Conservation (phyloP, 2,329 filamentous ascomycete species). For the Aspergillus novoparasiticus region DNA sequence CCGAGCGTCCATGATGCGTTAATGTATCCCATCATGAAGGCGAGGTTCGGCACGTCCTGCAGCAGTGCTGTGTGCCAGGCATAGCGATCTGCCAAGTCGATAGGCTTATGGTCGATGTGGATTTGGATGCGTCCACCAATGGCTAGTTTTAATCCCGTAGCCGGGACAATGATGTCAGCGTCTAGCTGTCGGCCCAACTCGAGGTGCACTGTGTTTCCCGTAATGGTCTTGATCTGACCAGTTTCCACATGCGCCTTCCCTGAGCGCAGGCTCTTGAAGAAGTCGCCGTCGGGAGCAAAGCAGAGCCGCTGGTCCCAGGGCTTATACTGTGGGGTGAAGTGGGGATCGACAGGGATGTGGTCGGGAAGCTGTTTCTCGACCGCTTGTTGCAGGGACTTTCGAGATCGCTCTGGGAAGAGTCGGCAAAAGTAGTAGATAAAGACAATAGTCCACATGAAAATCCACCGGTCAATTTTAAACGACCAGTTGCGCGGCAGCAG, state of each 20-base stretch:
- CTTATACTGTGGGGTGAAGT: constrained; percentile 65
- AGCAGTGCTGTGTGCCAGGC: constrained; percentile 40
- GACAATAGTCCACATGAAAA: constrained; percentile 24
- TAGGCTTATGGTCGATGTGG: constrained; percentile 29
- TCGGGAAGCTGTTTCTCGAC: constrained; percentile 55
- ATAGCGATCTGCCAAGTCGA: constrained; percentile 29
- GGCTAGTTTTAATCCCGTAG: constrained; percentile 40
- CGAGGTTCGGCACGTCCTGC: constrained; percentile 41
- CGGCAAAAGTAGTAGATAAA: constrained; percentile 54
- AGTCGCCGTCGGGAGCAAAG: constrained; percentile 60
- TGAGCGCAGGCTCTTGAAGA: constrained; percentile 52
- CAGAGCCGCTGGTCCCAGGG: constrained; percentile 75
- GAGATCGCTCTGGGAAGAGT: constrained; percentile 52
- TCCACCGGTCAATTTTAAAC: background rate
- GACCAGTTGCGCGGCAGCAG: background rate
- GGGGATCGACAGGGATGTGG: constrained; percentile 54
- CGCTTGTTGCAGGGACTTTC: constrained; percentile 44
- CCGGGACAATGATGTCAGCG: constrained; percentile 42
- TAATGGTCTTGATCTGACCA: constrained; percentile 52
- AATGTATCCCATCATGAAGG: constrained; percentile 38
- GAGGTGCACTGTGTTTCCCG: constrained; percentile 49
- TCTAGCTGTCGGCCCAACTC: constrained; percentile 36
- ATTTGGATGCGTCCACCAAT: constrained; percentile 33
- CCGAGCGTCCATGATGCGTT: constrained; percentile 43
- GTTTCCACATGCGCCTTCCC: constrained; percentile 55